A percentile compares a stretch with the other conserved stretches of the same genome.
These are phyloP conservation scores for Beauveria asiatica DNA, from an alignment of 2,329 filamentous ascomycete genomes.

Conservation along the genomic window DNA sequence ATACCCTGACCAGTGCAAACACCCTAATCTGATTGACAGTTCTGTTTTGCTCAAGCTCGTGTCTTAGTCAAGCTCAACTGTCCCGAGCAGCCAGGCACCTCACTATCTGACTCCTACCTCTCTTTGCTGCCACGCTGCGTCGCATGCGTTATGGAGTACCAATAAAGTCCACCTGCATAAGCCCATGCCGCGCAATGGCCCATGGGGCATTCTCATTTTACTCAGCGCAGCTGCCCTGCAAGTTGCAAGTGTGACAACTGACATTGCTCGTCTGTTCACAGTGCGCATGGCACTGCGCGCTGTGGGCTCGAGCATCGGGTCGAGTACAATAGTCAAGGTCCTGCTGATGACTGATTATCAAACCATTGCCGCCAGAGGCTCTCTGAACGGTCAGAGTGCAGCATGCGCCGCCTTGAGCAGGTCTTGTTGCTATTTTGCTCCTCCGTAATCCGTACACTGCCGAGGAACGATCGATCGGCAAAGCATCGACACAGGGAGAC, in stretches of 20 bases:
- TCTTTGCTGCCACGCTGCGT: background rate
- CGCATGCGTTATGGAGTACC: slow-evolving; percentile 3
- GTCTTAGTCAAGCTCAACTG: background rate
- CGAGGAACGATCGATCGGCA: background rate
- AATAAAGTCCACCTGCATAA: background rate
- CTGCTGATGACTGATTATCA: no score
- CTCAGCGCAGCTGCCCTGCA: background rate
- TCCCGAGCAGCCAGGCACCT: background rate
- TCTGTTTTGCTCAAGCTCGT: background rate
- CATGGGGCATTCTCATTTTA: slow-evolving; percentile 3
- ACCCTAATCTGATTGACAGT: background rate
- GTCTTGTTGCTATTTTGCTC: background rate
- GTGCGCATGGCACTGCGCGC: background rate
- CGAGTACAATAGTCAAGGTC: background rate
- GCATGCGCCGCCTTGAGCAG: background rate
- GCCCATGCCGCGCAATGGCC: background rate
- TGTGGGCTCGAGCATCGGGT: background rate
- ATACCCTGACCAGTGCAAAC: background rate
- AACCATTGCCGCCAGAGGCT: background rate
- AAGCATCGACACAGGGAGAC: background rate
- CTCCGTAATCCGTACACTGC: background rate
- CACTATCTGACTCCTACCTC: background rate
- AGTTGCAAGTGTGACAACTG: background rate
- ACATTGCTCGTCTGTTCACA: background rate
- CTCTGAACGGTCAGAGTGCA: background rate